These are phyloP conservation scores for Rhynchosporium graminicola DNA, from an alignment of 2,329 filamentous ascomycete genomes.

Conservation along the genomic window DNA sequence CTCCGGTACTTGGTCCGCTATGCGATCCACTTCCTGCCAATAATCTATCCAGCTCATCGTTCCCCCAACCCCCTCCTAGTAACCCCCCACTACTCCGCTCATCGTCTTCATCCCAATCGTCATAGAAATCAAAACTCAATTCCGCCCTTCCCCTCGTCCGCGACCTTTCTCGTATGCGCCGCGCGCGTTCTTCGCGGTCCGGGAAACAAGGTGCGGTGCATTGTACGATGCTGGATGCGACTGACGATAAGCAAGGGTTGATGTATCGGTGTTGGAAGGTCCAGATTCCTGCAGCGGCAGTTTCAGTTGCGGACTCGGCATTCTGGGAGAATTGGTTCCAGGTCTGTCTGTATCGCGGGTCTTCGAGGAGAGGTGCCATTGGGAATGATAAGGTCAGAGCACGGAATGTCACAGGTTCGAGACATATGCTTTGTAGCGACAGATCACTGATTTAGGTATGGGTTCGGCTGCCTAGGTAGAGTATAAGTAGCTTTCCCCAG, in stretches of 20 bases:
- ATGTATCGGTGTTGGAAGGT: conserved; percentile 85
- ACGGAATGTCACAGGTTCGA: conserved; percentile 10
- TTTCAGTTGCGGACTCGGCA: conserved; percentile 85
- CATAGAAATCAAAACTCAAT: conserved; percentile 93
- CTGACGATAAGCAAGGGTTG: conserved; percentile 71
- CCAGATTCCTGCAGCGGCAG: conserved; percentile 89
- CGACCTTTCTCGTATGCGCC: conserved; percentile 66
- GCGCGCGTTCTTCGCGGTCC: conserved; percentile 71
- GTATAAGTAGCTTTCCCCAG: not conserved
- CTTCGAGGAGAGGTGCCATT: conserved; percentile 57
- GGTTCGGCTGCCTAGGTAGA: not conserved
- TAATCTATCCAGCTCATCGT: conserved; percentile 82
- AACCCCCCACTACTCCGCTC: conserved; percentile 58
- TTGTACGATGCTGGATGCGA: conserved; percentile 68
- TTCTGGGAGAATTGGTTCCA: conserved; percentile 93
- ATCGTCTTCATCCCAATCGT: conserved; percentile 78
- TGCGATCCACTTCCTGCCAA: conserved; percentile 66
- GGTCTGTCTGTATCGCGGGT: conserved; percentile 87
- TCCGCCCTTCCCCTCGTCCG: conserved; percentile 66
- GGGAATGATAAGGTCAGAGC: conserved; percentile 15
- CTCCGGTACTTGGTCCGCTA: conserved; percentile 45
- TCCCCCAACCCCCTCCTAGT: conserved; percentile 68
- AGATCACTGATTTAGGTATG: not conserved
- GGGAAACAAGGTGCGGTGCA: conserved; percentile 72
- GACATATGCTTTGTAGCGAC: conserved; percentile 2